These are phyloP conservation scores for Furculomyces boomerangus DNA, from an alignment of 371 early-diverging fungal genomes.

Conservation along the genomic window DNA sequence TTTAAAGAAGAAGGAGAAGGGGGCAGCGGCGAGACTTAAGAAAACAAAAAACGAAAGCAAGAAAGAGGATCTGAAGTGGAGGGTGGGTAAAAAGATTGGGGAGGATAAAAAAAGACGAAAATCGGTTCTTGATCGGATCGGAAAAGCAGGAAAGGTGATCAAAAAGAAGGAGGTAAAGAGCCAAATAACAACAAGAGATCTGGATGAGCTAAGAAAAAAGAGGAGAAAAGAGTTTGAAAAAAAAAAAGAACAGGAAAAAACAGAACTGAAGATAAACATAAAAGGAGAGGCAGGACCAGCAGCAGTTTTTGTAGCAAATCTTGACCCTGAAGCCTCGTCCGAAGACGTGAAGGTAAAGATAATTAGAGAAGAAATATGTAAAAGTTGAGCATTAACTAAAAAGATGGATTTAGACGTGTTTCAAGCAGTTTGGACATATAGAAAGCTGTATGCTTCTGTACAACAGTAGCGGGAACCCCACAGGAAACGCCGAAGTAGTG, in stretches of 20 bases:
- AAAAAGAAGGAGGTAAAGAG: neutral
- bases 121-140: neutral
- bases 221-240: neutral
- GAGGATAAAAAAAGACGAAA: neutral
- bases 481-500: constrained; percentile 22
- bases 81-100: neutral
- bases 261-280: constrained; percentile 8
- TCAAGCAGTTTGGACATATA: constrained; percentile 22
- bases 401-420: constrained; percentile 23
- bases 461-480: constrained; percentile 14
- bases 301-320: constrained; percentile 18
- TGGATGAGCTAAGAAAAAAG: no score
- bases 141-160: neutral
- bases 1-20: neutral
- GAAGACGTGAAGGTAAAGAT: constrained; percentile 18
- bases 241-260: neutral
- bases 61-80: neutral
- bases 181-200: no score
- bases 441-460: constrained; percentile 19
- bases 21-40: neutral
- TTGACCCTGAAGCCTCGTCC: constrained; percentile 21
- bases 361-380: no score
- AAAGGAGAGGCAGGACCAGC: constrained; percentile 22
- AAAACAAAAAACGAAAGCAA: neutral
- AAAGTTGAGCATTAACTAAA: no score